Base-by-base conservation (phyloP, 768 basidiomycete genomes). In the Naganishia vaughanmartiniae region DNA sequence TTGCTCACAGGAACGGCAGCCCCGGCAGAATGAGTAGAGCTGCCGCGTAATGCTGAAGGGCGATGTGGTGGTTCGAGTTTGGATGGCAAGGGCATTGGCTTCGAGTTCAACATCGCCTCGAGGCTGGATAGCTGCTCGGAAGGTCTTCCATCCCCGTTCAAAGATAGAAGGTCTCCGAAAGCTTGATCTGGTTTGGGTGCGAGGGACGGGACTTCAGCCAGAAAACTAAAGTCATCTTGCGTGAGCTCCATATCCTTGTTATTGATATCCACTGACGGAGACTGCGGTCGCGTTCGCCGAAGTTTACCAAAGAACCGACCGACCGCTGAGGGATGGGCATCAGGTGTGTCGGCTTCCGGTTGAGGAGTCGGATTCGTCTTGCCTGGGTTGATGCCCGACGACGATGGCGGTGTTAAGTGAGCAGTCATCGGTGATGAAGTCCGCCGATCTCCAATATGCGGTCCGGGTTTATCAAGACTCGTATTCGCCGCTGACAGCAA, bases 281-380 rank as follows among this genome's bases (percentile, higher is more conserved):
- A 84, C 11, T 67, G 45, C 5, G 69, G 42, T n/a, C 75, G 71
- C 14, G 74, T 66, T 33, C 73, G 80, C 26, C 87, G 85, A 79
- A 94, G 90, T 57, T 90, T 87, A 60, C 85, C 87, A 57, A 93
- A 84, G 78, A 94, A 93, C 5, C 92, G 87, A 14, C 91, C 91
- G 36, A 93, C 90, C 10, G 87, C 90, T 0, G 92, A 91, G 5
- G 83, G 83, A 21, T 80, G 76, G 2, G 78, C 56, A 6, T 71
- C 69, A 7, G 28, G 5, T 2, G 58, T 39, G 24, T 30, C 54
- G 11, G 34, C 42, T 30, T 70, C 54, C 4, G 55, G 31, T 12
- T 30, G 19, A 24, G n/a, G 21, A n/a, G 54, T 30, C 42, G 14
- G 39, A n/a, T 56, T 15, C n/a, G 21, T 39, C 21, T 55, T 28